phyloP scores from a whole-genome alignment of 768 basidiomycete species.

The Tulasnella sp. region DNA sequence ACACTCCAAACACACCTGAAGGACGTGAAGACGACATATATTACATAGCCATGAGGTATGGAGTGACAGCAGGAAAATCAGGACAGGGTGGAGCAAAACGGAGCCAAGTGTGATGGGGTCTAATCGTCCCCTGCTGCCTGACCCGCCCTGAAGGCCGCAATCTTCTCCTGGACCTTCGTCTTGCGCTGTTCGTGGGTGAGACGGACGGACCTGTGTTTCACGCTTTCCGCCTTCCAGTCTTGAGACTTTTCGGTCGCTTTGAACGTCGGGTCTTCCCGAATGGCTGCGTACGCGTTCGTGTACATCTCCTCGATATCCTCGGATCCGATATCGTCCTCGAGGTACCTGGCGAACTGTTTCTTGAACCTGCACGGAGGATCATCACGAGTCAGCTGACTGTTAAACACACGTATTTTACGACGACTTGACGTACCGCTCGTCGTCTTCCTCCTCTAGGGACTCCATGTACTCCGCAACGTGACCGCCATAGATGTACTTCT shows the following conservation, averaged over 20 bases:
- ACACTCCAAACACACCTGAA: too few species aligned
- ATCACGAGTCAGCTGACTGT: conserved; percentile 12
- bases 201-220: conserved; percentile 54
- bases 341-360: conserved; percentile 92
- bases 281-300: conserved; percentile 83
- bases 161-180: conserved; percentile 72
- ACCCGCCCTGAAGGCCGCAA: conserved; percentile 74
- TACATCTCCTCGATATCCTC: conserved; percentile 98
- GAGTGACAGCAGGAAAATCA: too few species aligned
- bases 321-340: conserved; percentile 88
- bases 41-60: too few species aligned
- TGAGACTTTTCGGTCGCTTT: conserved; percentile 76
- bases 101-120: too few species aligned
- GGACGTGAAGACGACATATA: too few species aligned
- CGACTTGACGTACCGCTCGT: conserved; percentile 60
- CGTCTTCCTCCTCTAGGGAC: conserved; percentile 97
- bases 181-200: conserved; percentile 69
- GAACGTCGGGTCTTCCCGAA: conserved; percentile 88
- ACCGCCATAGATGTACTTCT: conserved; percentile 96
- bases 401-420: conserved; percentile 8
- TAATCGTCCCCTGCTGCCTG: conserved; percentile 39
- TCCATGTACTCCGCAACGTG: conserved; percentile 99
- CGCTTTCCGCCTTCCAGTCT: conserved; percentile 81
- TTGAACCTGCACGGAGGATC: conserved; percentile 53
- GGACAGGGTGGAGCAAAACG: too few species aligned